Evolutionary conservation across 2,329 filamentous ascomycete species (phyloP).

Genomic region (Macroventuria anomochaeta): DNA sequence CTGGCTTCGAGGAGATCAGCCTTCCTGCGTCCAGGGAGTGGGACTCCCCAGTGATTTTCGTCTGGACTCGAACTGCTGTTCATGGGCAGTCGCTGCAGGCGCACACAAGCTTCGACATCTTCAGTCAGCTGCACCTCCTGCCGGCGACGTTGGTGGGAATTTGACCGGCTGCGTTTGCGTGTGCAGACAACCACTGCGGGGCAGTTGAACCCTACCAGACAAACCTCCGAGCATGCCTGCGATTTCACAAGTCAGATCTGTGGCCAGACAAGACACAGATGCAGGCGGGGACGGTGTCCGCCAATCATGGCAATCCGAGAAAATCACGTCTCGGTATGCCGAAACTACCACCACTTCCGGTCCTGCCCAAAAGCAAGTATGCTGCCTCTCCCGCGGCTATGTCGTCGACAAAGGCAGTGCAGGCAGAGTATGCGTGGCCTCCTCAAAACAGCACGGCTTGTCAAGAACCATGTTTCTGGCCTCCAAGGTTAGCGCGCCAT

Average conservation of each 20-base stretch:
- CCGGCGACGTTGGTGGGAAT: not conserved
- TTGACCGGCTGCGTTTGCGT: not conserved
- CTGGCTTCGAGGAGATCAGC: slow-evolving; percentile 14
- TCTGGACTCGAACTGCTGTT: slow-evolving; percentile 15
- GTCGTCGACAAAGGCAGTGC: not conserved
- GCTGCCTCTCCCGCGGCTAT: slow-evolving; percentile 5
- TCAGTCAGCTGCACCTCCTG: slow-evolving; percentile 9
- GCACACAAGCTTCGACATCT: slow-evolving; percentile 5
- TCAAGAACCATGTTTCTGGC: slow-evolving; percentile 6
- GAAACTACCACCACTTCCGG: slow-evolving; percentile 8
- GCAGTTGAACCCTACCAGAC: slow-evolving; percentile 7
- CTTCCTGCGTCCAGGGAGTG: slow-evolving; percentile 16
- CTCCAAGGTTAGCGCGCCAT: slow-evolving; percentile 7
- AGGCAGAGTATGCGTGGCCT: slow-evolving; percentile 1
- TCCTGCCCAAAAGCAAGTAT: not conserved
- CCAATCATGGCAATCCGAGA: slow-evolving; percentile 17
- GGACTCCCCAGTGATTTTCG: slow-evolving; percentile 14
- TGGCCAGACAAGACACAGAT: slow-evolving; percentile 2
- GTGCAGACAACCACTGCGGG: slow-evolving; percentile 11
- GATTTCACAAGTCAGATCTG: slow-evolving; percentile 8
- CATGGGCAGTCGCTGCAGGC: slow-evolving; percentile 14
- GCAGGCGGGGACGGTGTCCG: slow-evolving; percentile 2
- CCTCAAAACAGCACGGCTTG: slow-evolving; percentile 4
- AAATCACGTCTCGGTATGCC: slow-evolving; percentile 13
- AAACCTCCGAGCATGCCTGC: slow-evolving; percentile 13